phyloP scores from a whole-genome alignment of 176 grass and related monocot genomes.

The Phoenix dactylifera region DNA sequence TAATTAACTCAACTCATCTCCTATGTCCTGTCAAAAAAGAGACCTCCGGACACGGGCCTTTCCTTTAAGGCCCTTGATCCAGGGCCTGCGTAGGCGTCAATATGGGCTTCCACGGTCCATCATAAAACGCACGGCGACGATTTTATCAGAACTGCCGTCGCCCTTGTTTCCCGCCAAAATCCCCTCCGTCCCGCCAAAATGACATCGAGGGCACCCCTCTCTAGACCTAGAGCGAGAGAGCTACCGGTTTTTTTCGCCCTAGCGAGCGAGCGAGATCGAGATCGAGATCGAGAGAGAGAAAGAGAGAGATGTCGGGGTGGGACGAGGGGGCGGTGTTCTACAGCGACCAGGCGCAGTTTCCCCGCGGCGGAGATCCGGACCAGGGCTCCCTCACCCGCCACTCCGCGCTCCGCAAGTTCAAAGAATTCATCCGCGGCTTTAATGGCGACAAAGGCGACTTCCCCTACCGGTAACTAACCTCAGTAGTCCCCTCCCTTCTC shows the following conservation, averaged over 20 bases:
- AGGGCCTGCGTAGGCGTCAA: too few species aligned
- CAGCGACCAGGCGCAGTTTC: slow-evolving; percentile 97
- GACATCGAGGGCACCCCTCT: neutral
- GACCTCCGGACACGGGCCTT: too few species aligned
- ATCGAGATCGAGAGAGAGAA: neutral
- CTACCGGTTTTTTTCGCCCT: neutral
- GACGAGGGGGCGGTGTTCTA: slow-evolving; percentile 98
- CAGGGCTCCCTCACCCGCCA: slow-evolving; percentile 47
- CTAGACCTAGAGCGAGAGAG: neutral
- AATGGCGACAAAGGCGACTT: slow-evolving; percentile 69
- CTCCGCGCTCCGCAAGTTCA: slow-evolving; percentile 93
- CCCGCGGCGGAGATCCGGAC: slow-evolving; percentile 56
- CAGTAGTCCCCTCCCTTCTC: too few species aligned
- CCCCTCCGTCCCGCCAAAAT: neutral
- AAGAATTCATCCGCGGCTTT: slow-evolving; percentile 93
- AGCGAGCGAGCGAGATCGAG: neutral
- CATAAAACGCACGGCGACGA: too few species aligned
- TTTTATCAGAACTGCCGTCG: slow-evolving; percentile 24
- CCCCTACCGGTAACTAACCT: slow-evolving; percentile 57
- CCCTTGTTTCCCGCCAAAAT: slow-evolving; percentile 63
- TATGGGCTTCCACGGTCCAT: too few species aligned
- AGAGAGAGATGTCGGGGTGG: slow-evolving; percentile 72
- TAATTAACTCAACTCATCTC: too few species aligned
- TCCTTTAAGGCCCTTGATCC: too few species aligned
- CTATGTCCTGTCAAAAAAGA: too few species aligned